Evolutionary conservation across 2,329 filamentous ascomycete genomes (phyloP), one percentile per base, ranked within the genome.

Genomic region (Fusarium odoratissimum): DNA sequence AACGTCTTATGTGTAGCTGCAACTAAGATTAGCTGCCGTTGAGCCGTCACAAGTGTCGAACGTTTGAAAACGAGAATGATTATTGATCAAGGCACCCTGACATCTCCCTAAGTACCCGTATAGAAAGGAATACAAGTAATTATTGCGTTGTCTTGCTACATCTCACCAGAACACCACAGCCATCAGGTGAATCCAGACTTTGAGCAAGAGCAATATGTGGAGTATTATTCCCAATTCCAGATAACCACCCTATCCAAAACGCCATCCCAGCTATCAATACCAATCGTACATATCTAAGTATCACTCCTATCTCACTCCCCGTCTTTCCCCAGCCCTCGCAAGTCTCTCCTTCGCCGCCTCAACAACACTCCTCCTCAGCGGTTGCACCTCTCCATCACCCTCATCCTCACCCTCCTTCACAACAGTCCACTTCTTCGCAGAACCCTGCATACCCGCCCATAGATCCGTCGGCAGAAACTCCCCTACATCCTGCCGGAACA

Each of bases 391-490:
- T n/a, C 31, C 48, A 17, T 64, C 72, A 1, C 69, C 73, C 0
- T 62, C 69, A 11, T 79, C 78, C 1, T 83, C 81, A 4, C 60
- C 71, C 12, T 79, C 78, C 1, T 83, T 81, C 4, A 86, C 79
- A 5, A 90, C 82, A 41, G 86, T 84, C 84, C 86, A 89, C 60
- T 82, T 85, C 66, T 82, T 85, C 73, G 88, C 88, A 31, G 85
- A 87, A n/a, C 84, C 87, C 71, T 88, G 89, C 80, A 96, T 88
- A 2, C 92, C 93, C 0, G 91, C 91, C 94, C 95, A 98, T 28
- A 98, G 89, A 80, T 98, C 95, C 0, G 92, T 91, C 0, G 96
- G 96, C 16, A 99, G 83, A 79, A 91, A 97, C 72, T 97, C 94
- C 12, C 95, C 95, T 17, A 96, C 91, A 46, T 97, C 92, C 33